Conservation (phyloP, 345 rosid genomes). For the Sapria himalayana region DNA sequence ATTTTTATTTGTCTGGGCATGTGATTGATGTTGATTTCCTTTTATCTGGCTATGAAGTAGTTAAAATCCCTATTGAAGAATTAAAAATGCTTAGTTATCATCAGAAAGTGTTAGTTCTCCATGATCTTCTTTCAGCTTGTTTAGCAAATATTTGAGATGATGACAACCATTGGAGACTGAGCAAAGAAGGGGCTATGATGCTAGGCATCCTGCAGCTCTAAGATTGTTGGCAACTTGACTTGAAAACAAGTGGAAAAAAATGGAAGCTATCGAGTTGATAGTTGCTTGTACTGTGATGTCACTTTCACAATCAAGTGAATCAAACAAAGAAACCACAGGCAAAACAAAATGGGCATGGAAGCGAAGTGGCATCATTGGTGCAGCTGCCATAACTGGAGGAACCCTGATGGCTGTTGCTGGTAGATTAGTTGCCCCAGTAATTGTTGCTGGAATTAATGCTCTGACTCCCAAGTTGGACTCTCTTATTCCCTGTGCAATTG, state of each 20-base stretch:
- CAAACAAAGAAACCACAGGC: slow-evolving; percentile 31
- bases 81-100: slow-evolving; percentile 36
- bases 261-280: slow-evolving; percentile 74
- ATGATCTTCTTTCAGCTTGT: slow-evolving; percentile 84
- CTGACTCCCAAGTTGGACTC: slow-evolving; percentile 87
- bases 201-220: slow-evolving; percentile 74
- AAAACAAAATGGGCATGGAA: slow-evolving; percentile 61
- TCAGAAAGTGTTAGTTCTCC: slow-evolving; percentile 62
- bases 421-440: slow-evolving; percentile 92
- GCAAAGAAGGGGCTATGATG: slow-evolving; percentile 76
- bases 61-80: slow-evolving; percentile 39
- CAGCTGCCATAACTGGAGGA: slow-evolving; percentile 94
- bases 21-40: slow-evolving; percentile 8
- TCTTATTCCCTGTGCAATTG: slow-evolving; percentile 81
- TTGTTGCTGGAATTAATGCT: slow-evolving; percentile 90
- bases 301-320: slow-evolving; percentile 35
- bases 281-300: slow-evolving; percentile 93
- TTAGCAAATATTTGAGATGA: slow-evolving; percentile 45
- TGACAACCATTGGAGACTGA: slow-evolving; percentile 25
- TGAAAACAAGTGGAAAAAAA: slow-evolving; percentile 56
- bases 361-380: slow-evolving; percentile 92
- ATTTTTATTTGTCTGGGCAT: too few relatives aligned
- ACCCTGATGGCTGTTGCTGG: slow-evolving; percentile 88
- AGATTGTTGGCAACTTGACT: slow-evolving; percentile 77
- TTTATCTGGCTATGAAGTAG: slow-evolving; percentile 13